These are phyloP conservation scores for Kokia cookei DNA, from an alignment of 441 rosid species.

Conservation along the genomic window DNA sequence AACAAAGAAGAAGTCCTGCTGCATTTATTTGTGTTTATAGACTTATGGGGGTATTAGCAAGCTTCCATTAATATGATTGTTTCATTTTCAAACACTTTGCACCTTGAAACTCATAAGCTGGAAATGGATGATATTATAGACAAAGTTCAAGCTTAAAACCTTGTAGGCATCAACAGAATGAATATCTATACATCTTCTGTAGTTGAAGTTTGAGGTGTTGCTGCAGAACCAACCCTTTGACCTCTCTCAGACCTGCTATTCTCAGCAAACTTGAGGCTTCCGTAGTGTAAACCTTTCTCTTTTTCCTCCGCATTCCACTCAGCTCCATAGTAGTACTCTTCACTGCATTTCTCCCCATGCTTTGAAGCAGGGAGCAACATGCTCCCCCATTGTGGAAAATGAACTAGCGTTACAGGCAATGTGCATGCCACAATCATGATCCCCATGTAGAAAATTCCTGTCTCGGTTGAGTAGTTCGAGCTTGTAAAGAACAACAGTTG, in stretches of 20 bases:
- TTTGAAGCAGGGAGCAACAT: conserved; percentile 43
- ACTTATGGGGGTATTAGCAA: no score
- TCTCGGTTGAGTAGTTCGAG: conserved; percentile 36
- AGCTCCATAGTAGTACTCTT: conserved; percentile 50
- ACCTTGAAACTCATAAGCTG: neutral
- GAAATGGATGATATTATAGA: neutral
- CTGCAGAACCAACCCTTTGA: conserved; percentile 10
- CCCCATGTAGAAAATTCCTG: conserved; percentile 50
- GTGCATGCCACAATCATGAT: conserved; percentile 60
- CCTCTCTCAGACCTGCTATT: conserved; percentile 33
- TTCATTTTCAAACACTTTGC: neutral
- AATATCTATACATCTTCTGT: conserved; percentile 1
- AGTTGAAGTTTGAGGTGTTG: conserved; percentile 9
- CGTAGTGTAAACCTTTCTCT: conserved; percentile 41
- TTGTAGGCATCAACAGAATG: neutral
- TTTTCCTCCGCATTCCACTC: conserved; percentile 66
- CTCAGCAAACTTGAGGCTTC: conserved; percentile 62
- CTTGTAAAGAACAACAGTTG: conserved; percentile 43
- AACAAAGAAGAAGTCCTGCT: no score
- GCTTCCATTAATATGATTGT: neutral
- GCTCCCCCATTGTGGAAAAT: conserved; percentile 74
- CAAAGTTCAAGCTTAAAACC: neutral
- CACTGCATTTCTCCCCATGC: conserved; percentile 34
- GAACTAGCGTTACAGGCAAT: conserved; percentile 42
- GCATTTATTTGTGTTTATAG: no score